A percentile compares a stretch with the other conserved stretches of the same genome.
These are phyloP conservation scores for Cajanus cajan DNA, from an alignment of 306 rosid genomes.

Conservation along the genomic window DNA sequence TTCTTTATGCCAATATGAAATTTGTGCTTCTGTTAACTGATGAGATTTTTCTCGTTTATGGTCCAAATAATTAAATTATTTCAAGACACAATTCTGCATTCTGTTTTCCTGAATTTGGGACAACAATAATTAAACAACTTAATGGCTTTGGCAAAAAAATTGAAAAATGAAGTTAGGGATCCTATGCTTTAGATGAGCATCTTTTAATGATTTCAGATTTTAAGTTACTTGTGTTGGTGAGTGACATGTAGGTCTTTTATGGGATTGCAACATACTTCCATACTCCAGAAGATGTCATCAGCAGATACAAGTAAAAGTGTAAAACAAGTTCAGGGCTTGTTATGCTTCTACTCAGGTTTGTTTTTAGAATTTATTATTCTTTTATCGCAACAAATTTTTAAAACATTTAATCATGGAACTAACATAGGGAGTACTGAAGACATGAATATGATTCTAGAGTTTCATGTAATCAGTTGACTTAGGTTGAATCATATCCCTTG, in stretches of 20 bases:
- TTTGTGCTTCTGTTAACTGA: slow-evolving; percentile 17
- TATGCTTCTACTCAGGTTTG: slow-evolving; percentile 14
- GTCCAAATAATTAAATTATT: neutral
- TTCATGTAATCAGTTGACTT: slow-evolving; percentile 2
- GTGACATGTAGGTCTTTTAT: neutral
- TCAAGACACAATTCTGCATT: neutral
- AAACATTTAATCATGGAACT: neutral
- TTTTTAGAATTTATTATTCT: slow-evolving; percentile 1
- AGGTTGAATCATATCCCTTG: slow-evolving; percentile 5
- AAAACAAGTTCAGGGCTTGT: neutral
- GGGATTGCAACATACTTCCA: slow-evolving; percentile 18
- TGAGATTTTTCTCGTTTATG: neutral
- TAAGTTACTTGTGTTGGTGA: neutral
- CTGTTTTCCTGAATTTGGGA: slow-evolving; percentile 11
- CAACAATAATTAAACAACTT: neutral
- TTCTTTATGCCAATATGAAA: neutral
- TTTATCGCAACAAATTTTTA: neutral
- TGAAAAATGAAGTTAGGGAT: neutral
- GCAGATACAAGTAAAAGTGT: slow-evolving; percentile 11
- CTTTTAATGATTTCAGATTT: neutral
- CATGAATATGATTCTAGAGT: neutral
- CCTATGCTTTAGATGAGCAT: neutral
- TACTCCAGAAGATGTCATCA: neutral
- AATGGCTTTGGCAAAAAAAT: neutral
- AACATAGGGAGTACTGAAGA: neutral